Evolutionary conservation across 345 rosid genomes (phyloP).

Genomic region (Aquilaria yunnanensis): DNA sequence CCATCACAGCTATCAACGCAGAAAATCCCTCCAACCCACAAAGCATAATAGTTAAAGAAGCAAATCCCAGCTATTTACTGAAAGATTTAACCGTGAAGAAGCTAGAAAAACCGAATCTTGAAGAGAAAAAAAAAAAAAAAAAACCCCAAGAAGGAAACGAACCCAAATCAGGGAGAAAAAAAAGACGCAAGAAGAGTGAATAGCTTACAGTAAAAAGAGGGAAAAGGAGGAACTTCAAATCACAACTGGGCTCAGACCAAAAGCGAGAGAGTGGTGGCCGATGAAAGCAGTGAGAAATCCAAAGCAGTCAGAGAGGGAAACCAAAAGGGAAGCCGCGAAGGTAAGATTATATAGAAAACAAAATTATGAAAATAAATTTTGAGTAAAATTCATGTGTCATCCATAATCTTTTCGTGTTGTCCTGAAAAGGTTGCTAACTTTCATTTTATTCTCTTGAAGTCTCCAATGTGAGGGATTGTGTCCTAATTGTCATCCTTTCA

Average conservation of each 20-base stretch:
- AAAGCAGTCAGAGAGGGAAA: background rate
- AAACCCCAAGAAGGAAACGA: background rate
- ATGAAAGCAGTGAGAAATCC: constrained; percentile 1
- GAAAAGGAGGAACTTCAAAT: background rate
- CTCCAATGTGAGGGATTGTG: no score
- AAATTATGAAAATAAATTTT: constrained; percentile 27
- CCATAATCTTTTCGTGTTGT: no score
- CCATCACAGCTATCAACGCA: no score
- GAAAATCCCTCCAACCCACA: no score
- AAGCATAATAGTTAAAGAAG: no score
- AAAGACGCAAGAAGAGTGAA: background rate
- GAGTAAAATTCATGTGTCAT: no score
- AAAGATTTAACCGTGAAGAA: no score
- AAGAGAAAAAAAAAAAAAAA: background rate
- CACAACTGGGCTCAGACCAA: background rate
- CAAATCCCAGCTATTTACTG: no score
- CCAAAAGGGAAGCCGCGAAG: constrained; percentile 4
- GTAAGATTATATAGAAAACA: constrained; percentile 25
- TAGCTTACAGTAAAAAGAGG: background rate
- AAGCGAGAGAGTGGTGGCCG: background rate
- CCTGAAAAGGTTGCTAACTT: no score
- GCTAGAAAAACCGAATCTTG: background rate
- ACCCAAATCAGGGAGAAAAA: background rate
- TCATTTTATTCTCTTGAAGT: no score
- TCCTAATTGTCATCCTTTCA: no score